Base-by-base conservation (phyloP, 176 grass and related monocot genomes). In the Eragrostis nindensis region DNA sequence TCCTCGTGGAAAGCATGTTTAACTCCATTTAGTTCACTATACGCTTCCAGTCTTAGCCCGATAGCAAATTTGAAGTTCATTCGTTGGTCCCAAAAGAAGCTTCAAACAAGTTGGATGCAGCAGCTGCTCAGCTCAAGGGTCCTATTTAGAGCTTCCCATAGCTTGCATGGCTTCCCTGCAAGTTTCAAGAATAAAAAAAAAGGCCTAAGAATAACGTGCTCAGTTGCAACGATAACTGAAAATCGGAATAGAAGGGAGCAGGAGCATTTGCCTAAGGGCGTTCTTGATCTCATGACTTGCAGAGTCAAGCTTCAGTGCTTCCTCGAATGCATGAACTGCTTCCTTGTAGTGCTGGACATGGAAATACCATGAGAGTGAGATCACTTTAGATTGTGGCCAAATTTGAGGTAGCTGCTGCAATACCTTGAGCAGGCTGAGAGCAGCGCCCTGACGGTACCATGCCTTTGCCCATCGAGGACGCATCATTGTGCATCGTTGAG, bases 261-360 rank as follows among this genome's bases (percentile, higher is more conserved):
- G 11, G 48, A 48, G 64, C 17, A 61, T 61, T 68, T 88, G 78
- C 77, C 79, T 69, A 15, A 85, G 16, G 29, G 44, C 82, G 19
- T 85, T 82, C 15, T 85, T 17, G 61, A 89, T 75, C 50, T 89
- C 82, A 15, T 69, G 48, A 6, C 52, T 89, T 18, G 14, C 29
- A 17, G 86, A 59, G 63, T 89, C 86, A 46, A 89, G 82, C 66
- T 77, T 84, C 57, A 80, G 77, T 3, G 73, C 86, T 66, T 61
- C 6, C 59, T 56, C 0, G 8, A 53, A 80, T 6, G 43, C 26
- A 50, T 21, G 2, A 4, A 79, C 29, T 10, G 73, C 54, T 66
- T 13, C 27, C 10, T 16, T 52, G 11, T 66, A 27, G 3, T n/a
- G 25, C 62, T 66, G 62, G 38, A 15, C 39, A 43, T 9, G 11